These are phyloP conservation scores for Nigrospora sphaerica DNA, from an alignment of 2,329 filamentous ascomycete species.

Conservation along the genomic window DNA sequence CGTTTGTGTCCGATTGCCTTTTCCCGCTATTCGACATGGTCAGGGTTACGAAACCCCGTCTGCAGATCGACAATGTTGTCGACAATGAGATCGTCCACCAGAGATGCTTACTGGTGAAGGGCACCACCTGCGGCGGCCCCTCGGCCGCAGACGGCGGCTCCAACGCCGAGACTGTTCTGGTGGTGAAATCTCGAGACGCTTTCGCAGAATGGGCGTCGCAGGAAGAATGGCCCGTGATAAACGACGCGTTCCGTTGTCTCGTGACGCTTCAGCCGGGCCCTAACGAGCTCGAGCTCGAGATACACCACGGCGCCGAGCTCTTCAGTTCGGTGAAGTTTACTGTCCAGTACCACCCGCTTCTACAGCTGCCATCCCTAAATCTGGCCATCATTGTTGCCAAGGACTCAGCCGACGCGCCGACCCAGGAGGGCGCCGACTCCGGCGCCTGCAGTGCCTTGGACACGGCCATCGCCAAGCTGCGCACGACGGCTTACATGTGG, in stretches of 20 bases:
- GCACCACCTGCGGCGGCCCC: neutral
- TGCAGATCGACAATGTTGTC: neutral
- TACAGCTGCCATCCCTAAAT: slow-evolving; percentile 56
- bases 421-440: slow-evolving; percentile 51
- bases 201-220: slow-evolving; percentile 1
- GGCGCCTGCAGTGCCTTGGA: slow-evolving; percentile 41
- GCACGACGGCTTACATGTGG: slow-evolving; percentile 70
- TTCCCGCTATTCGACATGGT: too few relatives aligned
- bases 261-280: slow-evolving; percentile 8
- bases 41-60: too few relatives aligned
- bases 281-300: slow-evolving; percentile 5
- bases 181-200: slow-evolving; percentile 4
- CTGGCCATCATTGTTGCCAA: slow-evolving; percentile 63
- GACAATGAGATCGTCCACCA: slow-evolving; percentile 5
- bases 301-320: neutral
- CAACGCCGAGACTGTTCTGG: slow-evolving; percentile 3
- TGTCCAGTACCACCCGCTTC: slow-evolving; percentile 46
- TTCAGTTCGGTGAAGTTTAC: neutral
- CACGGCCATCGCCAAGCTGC: slow-evolving; percentile 61
- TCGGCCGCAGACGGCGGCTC: neutral
- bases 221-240: slow-evolving; percentile 7
- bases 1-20: too few relatives aligned
- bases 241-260: slow-evolving; percentile 5
- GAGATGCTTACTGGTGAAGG: slow-evolving; percentile 5
- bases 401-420: slow-evolving; percentile 58